phyloP scores from a whole-genome alignment of 1,284 basidiomycete genomes.

The Trametes pubescens region DNA sequence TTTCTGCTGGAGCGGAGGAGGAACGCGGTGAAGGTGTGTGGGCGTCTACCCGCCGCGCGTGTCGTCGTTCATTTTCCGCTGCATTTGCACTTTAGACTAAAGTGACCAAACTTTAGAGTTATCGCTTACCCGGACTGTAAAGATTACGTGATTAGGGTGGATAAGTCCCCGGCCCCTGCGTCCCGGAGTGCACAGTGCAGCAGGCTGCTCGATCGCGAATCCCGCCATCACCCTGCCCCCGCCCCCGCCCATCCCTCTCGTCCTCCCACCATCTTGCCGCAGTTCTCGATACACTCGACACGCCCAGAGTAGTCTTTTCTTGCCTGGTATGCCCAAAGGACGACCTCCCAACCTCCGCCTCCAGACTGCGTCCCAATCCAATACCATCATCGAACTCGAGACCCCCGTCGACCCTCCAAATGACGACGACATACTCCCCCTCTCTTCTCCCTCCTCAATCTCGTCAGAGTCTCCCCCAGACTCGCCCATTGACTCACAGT shows the following conservation, averaged over 20 bases:
- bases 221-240: slow-evolving; percentile 7
- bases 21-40: slow-evolving; percentile 32
- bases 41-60: slow-evolving; percentile 26
- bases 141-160: neutral
- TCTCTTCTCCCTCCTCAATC: slow-evolving; percentile 43
- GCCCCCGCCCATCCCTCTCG: neutral
- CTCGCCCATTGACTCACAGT: slow-evolving; percentile 39
- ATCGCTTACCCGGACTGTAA: neutral
- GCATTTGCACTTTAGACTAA: slow-evolving; percentile 1
- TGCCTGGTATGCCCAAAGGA: slow-evolving; percentile 37
- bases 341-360: slow-evolving; percentile 50
- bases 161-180: slow-evolving; percentile 1
- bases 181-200: neutral
- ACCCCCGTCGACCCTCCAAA: slow-evolving; percentile 44
- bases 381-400: slow-evolving; percentile 47
- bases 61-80: slow-evolving; percentile 7
- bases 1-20: slow-evolving; percentile 32
- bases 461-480: slow-evolving; percentile 44
- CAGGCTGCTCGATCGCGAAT: slow-evolving; percentile 1
- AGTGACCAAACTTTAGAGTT: slow-evolving; percentile 12
- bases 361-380: slow-evolving; percentile 39
- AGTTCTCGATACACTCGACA: neutral
- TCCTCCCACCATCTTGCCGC: neutral
- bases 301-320: neutral
- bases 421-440: slow-evolving; percentile 39